Evolutionary conservation across 2,329 filamentous ascomycete genomes (phyloP), one percentile per base, ranked within the genome.

Genomic region (Rugonectria rugulosa): DNA sequence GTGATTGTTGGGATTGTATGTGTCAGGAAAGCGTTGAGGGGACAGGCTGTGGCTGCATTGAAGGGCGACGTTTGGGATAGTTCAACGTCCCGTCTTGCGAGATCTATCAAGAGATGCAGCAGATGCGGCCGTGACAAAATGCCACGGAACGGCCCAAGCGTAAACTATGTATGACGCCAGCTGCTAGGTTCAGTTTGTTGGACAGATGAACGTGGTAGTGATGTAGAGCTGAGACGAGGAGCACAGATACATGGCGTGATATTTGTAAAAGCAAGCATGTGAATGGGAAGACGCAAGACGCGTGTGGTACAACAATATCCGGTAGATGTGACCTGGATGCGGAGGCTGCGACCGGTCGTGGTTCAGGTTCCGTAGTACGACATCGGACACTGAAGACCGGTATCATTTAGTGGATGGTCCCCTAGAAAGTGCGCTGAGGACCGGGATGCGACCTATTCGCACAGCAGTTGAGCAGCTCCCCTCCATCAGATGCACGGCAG

Each of bases 351-450:
- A n/a, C n/a, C n/a, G n/a, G n/a, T n/a, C n/a, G n/a, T n/a, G n/a
- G n/a, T n/a, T 32, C 7, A 14, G 29, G 29, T 32, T 11, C 29
- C 29, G n/a, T 32, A 24, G 47, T 15, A 47, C 31, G n/a, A 29
- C 32, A 32, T 47, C 53, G 53, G 53, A 56, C 45, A 56, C 53
- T 56, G 40, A 46, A 50, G 46, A 46, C 53, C 53, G 53, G 53
- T 26, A 15, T 5, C 29, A 8, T 15, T 15, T 26, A 44, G 34
- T 21, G 40, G 45, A 17, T 44, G 34, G 52, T 45, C 40, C 45
- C 52, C 52, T 41, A 50, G 27, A 55, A 20, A 4, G n/a, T 24
- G 37, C n/a, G n/a, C n/a, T n/a, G n/a, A n/a, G n/a, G n/a, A n/a
- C n/a, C n/a, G n/a, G n/a, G n/a, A n/a, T n/a, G n/a, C n/a, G n/a